Evolutionary conservation across 2,329 filamentous ascomycete genomes (phyloP).

Genomic region (Mycosphaerelloides madeirae): DNA sequence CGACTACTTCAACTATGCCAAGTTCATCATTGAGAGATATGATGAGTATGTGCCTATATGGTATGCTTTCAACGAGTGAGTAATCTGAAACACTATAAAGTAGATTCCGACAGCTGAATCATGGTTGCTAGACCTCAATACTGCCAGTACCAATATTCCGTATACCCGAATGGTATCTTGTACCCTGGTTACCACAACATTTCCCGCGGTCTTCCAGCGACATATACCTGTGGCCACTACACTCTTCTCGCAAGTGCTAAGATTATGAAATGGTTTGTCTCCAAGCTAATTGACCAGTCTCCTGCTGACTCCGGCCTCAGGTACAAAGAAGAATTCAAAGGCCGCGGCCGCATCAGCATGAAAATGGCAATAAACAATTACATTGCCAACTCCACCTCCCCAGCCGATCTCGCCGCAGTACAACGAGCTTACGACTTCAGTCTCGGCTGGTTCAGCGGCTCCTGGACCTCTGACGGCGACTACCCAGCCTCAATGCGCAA

Average conservation of each 20-base stretch:
- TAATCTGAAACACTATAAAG: background rate
- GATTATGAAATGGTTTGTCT: constrained; percentile 66
- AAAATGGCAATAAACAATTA: constrained; percentile 69
- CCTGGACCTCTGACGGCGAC: constrained; percentile 4
- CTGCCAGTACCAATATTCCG: background rate
- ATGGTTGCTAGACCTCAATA: constrained; percentile 63
- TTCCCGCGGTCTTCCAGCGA: background rate
- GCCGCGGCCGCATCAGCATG: constrained; percentile 55
- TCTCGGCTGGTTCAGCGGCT: constrained; percentile 2
- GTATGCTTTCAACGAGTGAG: constrained; percentile 57
- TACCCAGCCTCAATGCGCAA: constrained; percentile 62
- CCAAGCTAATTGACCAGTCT: too few species aligned
- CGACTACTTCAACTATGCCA: constrained; percentile 75
- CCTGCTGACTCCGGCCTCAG: too few species aligned
- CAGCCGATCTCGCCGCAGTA: constrained; percentile 15
- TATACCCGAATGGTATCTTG: constrained; percentile 5
- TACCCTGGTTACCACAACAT: constrained; percentile 2
- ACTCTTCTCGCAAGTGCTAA: constrained; percentile 76
- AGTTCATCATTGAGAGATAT: constrained; percentile 68
- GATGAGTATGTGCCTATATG: constrained; percentile 74
- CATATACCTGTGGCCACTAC: background rate
- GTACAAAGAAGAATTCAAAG: constrained; percentile 71
- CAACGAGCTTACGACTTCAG: constrained; percentile 16
- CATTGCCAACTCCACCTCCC: constrained; percentile 60
- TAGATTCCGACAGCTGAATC: background rate